Percentiles rank a stretch among this genome's conserved stretches.
phyloP scores from a whole-genome alignment of 176 grass and related monocot genomes.

The Avena insularis region DNA sequence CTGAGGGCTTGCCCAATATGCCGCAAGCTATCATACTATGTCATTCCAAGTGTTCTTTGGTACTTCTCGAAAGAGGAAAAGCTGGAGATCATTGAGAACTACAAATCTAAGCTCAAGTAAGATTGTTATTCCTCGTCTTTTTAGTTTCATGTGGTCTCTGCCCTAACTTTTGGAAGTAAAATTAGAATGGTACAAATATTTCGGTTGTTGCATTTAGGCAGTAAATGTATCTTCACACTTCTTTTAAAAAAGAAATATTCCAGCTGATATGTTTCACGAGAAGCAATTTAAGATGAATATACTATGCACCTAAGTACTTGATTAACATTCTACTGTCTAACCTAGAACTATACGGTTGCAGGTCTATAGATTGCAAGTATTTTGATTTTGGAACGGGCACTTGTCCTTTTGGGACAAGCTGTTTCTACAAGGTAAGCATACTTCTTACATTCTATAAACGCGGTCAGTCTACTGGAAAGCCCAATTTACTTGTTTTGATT shows the following conservation, averaged over 20 bases:
- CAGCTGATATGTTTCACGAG: conserved; percentile 13
- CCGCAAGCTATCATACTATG: conserved; percentile 82
- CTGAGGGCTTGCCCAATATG: conserved; percentile 92
- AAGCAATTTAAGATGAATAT: conserved; percentile 29
- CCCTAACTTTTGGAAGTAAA: background rate
- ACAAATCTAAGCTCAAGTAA: conserved; percentile 97
- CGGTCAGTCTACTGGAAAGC: background rate
- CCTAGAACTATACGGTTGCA: conserved; percentile 46
- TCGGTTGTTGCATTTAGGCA: background rate
- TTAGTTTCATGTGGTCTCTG: background rate
- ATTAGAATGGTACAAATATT: conserved; percentile 10
- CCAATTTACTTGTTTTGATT: background rate
- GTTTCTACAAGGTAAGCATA: conserved; percentile 72
- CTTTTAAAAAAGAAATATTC: background rate
- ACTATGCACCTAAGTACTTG: background rate
- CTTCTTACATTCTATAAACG: conserved; percentile 25
- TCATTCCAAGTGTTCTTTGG: conserved; percentile 95
- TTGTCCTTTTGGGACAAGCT: conserved; percentile 92
- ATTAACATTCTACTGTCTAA: conserved; percentile 33
- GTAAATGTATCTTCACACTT: background rate
- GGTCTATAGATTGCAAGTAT: conserved; percentile 99
- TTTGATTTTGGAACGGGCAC: conserved; percentile 90
- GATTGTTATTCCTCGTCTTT: conserved; percentile 21
- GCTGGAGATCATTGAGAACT: conserved; percentile 78
- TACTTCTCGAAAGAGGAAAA: conserved; percentile 95